Percentiles rank a stretch among this genome's conserved stretches.
These are phyloP conservation scores for Phlyctochytrium arcticum DNA, from an alignment of 192 early-diverging fungal genomes.

Conservation along the genomic window DNA sequence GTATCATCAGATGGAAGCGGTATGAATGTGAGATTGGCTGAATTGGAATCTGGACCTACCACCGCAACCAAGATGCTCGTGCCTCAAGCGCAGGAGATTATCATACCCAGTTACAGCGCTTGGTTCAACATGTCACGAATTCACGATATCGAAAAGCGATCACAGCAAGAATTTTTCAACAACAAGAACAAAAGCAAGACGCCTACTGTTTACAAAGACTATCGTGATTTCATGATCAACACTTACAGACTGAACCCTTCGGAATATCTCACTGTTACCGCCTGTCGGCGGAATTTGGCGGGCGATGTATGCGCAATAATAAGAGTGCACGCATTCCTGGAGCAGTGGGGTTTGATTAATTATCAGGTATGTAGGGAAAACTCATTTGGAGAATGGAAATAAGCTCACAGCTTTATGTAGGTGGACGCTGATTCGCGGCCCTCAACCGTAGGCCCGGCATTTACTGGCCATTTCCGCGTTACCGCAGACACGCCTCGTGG, in stretches of 20 bases:
- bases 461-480: conserved; percentile 96
- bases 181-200: conserved; percentile 90
- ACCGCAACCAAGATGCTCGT: conserved; percentile 28
- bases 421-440: conserved; percentile 91
- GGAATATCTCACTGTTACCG: conserved; percentile 98
- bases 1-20: conserved; percentile 17
- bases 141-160: conserved; percentile 82
- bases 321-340: conserved; percentile 95
- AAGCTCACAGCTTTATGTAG: conserved; percentile 29
- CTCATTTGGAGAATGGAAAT: neutral
- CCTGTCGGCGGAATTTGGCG: conserved; percentile 91
- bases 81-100: conserved; percentile 38
- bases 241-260: conserved; percentile 91
- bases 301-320: conserved; percentile 99
- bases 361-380: conserved; percentile 69
- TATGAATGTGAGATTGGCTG: conserved; percentile 13
- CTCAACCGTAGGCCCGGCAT: conserved; percentile 87
- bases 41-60: conserved; percentile 9
- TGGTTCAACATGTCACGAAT: conserved; percentile 86
- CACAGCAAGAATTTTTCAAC: conserved; percentile 96
- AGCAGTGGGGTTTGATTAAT: conserved; percentile 99
- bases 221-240: conserved; percentile 98
- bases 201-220: conserved; percentile 81
- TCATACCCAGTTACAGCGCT: conserved; percentile 81
- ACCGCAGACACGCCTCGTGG: conserved; percentile 93